Evolutionary conservation across 495 filamentous ascomycete species (phyloP).

Genomic region (Penicillium argentinense): DNA sequence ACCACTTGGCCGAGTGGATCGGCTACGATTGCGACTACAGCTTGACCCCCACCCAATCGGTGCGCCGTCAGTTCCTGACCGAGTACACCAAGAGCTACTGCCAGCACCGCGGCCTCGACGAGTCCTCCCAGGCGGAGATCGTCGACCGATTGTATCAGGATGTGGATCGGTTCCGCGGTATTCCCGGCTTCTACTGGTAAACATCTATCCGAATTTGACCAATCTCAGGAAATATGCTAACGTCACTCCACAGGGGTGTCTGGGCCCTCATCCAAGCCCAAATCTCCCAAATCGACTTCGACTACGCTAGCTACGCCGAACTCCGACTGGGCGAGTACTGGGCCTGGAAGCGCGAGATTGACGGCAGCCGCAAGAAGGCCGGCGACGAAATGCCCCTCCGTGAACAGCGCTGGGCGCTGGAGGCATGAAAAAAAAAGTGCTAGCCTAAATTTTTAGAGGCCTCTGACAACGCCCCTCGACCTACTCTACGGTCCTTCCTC

Average conservation of each 20-base stretch:
- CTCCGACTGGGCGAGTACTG: constrained; percentile 88
- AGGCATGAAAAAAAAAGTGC: constrained; percentile 22
- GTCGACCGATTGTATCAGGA: constrained; percentile 67
- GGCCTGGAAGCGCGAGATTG: constrained; percentile 80
- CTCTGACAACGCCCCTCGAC: not conserved
- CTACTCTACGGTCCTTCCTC: not conserved
- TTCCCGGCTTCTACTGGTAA: constrained; percentile 83
- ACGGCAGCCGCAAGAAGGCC: constrained; percentile 55
- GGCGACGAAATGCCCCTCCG: constrained; percentile 67
- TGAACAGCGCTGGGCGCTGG: constrained; percentile 80
- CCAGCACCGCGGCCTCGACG: constrained; percentile 35
- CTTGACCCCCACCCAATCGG: constrained; percentile 74
- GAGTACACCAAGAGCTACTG: constrained; percentile 68
- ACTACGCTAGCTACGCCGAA: constrained; percentile 92
- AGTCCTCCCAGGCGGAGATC: constrained; percentile 59
- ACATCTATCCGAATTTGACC: too few relatives aligned
- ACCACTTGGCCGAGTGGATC: constrained; percentile 98
- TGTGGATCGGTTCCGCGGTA: constrained; percentile 82
- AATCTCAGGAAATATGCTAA: too few relatives aligned
- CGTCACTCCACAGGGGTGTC: constrained; percentile 65
- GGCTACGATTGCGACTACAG: constrained; percentile 93
- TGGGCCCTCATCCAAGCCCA: constrained; percentile 96
- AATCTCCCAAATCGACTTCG: constrained; percentile 95
- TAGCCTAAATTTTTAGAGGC: not conserved
- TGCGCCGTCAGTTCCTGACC: constrained; percentile 77